phyloP scores from a whole-genome alignment of 2,329 filamentous ascomycete genomes.

The Bipolaris gigantea region DNA sequence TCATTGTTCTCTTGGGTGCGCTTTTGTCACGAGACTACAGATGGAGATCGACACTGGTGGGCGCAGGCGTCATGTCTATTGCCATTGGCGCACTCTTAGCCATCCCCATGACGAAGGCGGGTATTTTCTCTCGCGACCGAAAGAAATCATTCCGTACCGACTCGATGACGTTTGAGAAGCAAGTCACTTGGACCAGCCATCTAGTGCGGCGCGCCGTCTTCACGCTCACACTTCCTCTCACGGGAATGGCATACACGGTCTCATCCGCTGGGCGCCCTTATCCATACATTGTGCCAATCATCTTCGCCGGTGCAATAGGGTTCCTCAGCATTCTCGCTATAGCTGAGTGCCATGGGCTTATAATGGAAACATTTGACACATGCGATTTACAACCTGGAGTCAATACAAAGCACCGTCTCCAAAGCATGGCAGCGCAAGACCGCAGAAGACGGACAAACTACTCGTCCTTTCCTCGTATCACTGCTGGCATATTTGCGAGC shows the following conservation, averaged over 20 bases:
- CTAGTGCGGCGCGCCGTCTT: constrained; percentile 69
- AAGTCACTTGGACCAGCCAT: constrained; percentile 71
- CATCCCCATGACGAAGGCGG: constrained; percentile 73
- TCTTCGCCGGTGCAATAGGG: constrained; percentile 67
- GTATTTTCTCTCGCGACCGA: constrained; percentile 66
- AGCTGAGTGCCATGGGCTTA: constrained; percentile 72
- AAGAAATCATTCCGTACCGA: constrained; percentile 62
- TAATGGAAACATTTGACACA: constrained; percentile 83
- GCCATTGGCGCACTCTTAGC: constrained; percentile 70
- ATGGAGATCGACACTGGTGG: constrained; percentile 66
- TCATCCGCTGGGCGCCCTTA: constrained; percentile 63
- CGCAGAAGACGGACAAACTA: constrained; percentile 65
- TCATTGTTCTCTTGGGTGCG: constrained; percentile 71
- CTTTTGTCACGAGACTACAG: constrained; percentile 70
- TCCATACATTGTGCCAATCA: constrained; percentile 64
- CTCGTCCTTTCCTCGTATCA: constrained; percentile 73
- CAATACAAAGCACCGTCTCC: constrained; percentile 54
- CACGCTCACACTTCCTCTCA: constrained; percentile 66
- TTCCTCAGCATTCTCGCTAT: constrained; percentile 74
- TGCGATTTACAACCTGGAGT: constrained; percentile 75
- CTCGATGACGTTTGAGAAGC: constrained; percentile 66
- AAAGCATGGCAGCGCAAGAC: constrained; percentile 50
- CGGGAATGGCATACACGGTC: constrained; percentile 68
- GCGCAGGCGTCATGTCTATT: constrained; percentile 66
- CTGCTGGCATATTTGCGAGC: constrained; percentile 70